phyloP scores from a whole-genome alignment of 164 flowering plant species.

The Liriodendron chinense region DNA sequence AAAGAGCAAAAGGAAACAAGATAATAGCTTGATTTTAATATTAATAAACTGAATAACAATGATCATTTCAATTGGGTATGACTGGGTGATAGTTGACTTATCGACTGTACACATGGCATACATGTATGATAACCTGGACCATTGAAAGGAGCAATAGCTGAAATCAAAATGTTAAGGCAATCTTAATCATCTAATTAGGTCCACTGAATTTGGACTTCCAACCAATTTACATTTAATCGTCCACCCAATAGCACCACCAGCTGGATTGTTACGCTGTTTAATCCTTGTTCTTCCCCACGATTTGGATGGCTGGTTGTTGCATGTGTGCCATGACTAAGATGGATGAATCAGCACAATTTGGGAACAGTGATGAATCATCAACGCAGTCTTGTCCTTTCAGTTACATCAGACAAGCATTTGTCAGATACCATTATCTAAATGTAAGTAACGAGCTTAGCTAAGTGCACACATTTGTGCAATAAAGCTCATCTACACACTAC shows the following conservation, averaged over 20 bases:
- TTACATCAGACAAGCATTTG: too few species aligned
- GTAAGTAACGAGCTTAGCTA: too few species aligned
- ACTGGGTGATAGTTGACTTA: background rate
- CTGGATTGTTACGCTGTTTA: too few species aligned
- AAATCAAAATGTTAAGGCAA: background rate
- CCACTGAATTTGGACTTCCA: background rate
- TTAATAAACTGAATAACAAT: background rate
- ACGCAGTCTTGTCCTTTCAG: too few species aligned
- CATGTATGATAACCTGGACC: background rate
- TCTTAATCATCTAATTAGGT: background rate
- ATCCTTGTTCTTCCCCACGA: background rate
- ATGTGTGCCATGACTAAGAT: background rate
- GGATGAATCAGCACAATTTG: background rate
- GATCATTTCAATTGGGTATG: background rate
- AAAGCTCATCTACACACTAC: too few species aligned
- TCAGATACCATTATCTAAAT: too few species aligned
- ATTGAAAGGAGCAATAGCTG: background rate
- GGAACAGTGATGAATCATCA: too few species aligned
- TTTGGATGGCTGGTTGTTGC: background rate
- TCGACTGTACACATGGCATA: background rate
- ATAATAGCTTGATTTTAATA: background rate
- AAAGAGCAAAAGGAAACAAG: background rate
- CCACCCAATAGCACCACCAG: background rate
- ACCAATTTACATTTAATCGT: background rate
- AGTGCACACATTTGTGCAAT: too few species aligned